Evolutionary conservation across 192 early-diverging fungal genomes (phyloP), one percentile per base, ranked within the genome.

Genomic region (Coemansia sp.): DNA sequence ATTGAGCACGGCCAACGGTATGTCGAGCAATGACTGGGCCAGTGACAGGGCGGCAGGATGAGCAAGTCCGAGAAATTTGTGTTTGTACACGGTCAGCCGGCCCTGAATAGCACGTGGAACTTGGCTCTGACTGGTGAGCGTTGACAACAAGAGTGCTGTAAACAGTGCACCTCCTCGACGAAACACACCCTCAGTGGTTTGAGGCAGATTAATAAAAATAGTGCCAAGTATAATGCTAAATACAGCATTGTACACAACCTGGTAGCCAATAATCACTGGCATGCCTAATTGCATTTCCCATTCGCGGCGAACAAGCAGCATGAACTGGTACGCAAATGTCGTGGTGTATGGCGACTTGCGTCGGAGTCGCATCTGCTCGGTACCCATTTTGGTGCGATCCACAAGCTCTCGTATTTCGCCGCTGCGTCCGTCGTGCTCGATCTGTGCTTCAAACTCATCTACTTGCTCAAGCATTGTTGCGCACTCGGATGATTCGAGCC

Each of bases 11-110:
- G 82, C 67, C 39, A 86, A 88, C 43, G 89, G 89, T 24, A 57
- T 52, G 6, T 67, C 71, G 11, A 71, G 64, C 0, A 65, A 13
- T 1, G 65, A 62, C 39, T 72, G 61, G 12, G 65, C 77, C 29
- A 69, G 32, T 12, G 74, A 68, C 7, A 71, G 57, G 0, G 72
- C 73, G 0, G 68, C 69, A 3, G 75, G 75, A 27, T 72, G 68
- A 35, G 74, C 68, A 55, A 91, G 65, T 19, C 87, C 86, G 66
- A 87, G 86, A 2, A 81, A 83, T 49, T 87, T 89, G 73, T 94
- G 92, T 63, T 94, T 94, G 72, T 90, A 85, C 18, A 90, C 67
- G 24, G 91, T 83, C n/a, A 85, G 79, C 23, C 92, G 87, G 41
- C 89, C 88, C 20, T 83, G 76, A 45, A 92, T 80, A 35, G 87